These are phyloP conservation scores for Phaeotremella fagi DNA, from an alignment of 768 basidiomycete species.

Conservation along the genomic window DNA sequence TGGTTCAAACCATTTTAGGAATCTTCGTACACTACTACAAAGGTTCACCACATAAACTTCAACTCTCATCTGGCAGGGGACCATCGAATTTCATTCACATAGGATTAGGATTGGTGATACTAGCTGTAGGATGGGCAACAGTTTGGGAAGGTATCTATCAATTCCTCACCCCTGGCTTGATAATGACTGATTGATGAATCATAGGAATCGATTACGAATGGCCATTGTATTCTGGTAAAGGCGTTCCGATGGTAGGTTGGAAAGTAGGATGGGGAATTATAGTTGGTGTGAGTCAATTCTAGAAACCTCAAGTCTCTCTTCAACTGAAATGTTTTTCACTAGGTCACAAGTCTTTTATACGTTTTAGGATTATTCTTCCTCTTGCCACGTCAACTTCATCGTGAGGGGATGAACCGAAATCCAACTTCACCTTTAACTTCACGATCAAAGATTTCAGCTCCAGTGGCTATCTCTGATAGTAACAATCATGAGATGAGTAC, in stretches of 20 bases:
- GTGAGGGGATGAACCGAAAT: neutral
- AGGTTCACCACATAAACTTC: neutral
- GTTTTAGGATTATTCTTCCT: neutral
- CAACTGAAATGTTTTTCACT: too few species aligned
- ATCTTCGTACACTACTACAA: constrained; percentile 58
- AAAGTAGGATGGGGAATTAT: constrained; percentile 34
- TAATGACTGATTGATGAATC: neutral
- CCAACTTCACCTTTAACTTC: too few species aligned
- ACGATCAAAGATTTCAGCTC: too few species aligned
- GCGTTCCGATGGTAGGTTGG: constrained; percentile 36
- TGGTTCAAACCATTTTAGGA: constrained; percentile 55
- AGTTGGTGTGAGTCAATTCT: constrained; percentile 19
- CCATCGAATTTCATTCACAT: constrained; percentile 58
- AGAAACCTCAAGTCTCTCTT: neutral
- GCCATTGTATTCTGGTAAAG: constrained; percentile 53
- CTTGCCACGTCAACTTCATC: neutral
- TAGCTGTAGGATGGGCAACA: constrained; percentile 51
- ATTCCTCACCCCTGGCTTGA: constrained; percentile 53
- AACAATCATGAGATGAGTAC: too few species aligned
- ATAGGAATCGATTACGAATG: constrained; percentile 52
- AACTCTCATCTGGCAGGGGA: constrained; percentile 53
- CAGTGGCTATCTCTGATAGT: too few species aligned
- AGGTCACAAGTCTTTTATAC: too few species aligned
- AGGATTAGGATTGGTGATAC: constrained; percentile 54
- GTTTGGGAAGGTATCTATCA: constrained; percentile 48